Conservation (phyloP, 2,329 filamentous ascomycete genomes). For the Ophiostoma australiae region DNA sequence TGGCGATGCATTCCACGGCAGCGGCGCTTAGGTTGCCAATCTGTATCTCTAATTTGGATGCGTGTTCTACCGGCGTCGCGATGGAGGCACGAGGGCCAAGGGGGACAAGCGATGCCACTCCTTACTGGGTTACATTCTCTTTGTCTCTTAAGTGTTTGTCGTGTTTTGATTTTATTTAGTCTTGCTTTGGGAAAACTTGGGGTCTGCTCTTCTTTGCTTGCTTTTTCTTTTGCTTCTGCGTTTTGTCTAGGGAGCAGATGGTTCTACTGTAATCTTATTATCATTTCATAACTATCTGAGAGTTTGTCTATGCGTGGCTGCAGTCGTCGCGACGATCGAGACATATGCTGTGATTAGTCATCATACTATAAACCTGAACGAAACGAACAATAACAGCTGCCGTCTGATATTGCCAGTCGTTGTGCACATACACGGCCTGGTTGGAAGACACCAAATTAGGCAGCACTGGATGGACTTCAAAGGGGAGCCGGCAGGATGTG, state of each 20-base stretch:
- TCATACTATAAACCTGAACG: not conserved
- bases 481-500: constrained; percentile 18
- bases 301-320: not conserved
- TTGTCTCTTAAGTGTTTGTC: not conserved
- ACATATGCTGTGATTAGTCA: not conserved
- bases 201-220: not conserved
- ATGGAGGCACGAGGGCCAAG: not conserved
- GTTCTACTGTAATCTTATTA: not conserved
- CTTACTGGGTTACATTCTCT: not conserved
- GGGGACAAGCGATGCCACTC: not conserved
- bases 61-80: not conserved
- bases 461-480: not conserved
- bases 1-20: constrained; percentile 58
- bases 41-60: not conserved
- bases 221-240: not conserved
- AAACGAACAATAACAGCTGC: not conserved
- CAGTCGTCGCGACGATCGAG: not conserved
- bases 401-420: not conserved
- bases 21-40: not conserved
- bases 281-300: not conserved
- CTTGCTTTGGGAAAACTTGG: constrained; percentile 5
- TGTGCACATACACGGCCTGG: not conserved
- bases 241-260: not conserved
- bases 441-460: not conserved
- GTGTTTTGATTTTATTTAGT: not conserved